Evolutionary conservation across 2,329 filamentous ascomycete genomes (phyloP).

Genomic region (Arthroderma sp.): DNA sequence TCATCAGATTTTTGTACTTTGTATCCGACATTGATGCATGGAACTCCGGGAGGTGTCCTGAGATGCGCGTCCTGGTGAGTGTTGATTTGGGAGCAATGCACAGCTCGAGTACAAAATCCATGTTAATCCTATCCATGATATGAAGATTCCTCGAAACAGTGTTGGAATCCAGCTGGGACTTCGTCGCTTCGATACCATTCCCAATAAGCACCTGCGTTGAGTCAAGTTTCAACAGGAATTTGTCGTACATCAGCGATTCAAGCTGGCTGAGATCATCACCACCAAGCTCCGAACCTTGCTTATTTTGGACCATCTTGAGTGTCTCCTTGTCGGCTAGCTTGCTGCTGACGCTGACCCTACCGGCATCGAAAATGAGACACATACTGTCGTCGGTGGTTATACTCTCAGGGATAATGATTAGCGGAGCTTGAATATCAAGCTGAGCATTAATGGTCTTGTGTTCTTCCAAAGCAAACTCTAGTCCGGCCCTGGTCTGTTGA

Average conservation of each 20-base stretch:
- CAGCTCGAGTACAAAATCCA: constrained; percentile 90
- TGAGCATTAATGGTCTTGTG: constrained; percentile 98
- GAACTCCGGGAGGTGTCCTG: constrained; percentile 79
- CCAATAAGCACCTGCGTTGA: constrained; percentile 94
- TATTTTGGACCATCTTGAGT: constrained; percentile 77
- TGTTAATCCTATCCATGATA: constrained; percentile 91
- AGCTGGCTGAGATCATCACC: constrained; percentile 80
- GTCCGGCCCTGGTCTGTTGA: constrained; percentile 86
- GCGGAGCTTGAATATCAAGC: constrained; percentile 83
- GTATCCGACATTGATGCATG: constrained; percentile 85
- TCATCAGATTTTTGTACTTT: constrained; percentile 97
- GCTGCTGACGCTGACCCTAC: constrained; percentile 88
- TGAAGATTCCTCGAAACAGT: constrained; percentile 63
- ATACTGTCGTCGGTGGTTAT: constrained; percentile 69
- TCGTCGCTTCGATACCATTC: constrained; percentile 81
- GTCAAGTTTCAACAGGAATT: constrained; percentile 81
- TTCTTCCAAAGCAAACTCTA: constrained; percentile 93
- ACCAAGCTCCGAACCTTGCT: constrained; percentile 75
- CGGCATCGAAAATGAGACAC: constrained; percentile 89
- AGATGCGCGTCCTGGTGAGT: constrained; percentile 79
- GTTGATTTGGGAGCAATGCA: constrained; percentile 95
- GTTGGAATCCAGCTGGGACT: constrained; percentile 60
- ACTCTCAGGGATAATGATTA: constrained; percentile 92
- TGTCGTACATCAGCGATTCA: constrained; percentile 94
- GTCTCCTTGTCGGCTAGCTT: constrained; percentile 88